Evolutionary conservation across 257 asterid genomes (phyloP).

Genomic region (Coffea eugenioides): DNA sequence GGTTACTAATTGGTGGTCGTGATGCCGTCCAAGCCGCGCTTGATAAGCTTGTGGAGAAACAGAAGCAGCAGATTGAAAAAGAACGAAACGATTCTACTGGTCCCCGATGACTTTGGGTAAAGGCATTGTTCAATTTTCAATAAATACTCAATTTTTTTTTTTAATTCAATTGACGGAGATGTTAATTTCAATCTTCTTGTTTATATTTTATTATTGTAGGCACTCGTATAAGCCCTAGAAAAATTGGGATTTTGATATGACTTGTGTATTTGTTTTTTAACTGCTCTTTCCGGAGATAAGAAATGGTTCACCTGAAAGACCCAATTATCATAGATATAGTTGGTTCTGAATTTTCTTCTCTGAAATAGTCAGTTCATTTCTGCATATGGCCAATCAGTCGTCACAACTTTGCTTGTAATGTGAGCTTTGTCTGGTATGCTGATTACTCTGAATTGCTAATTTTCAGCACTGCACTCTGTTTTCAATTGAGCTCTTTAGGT

Average conservation of each 20-base stretch:
- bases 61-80: constrained; percentile 69
- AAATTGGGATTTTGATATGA: neutral
- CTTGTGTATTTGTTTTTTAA: neutral
- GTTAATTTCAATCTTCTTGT: neutral
- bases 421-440: neutral
- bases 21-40: constrained; percentile 83
- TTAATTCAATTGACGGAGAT: neutral
- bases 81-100: constrained; percentile 44
- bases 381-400: neutral
- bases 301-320: neutral
- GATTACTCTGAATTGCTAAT: neutral
- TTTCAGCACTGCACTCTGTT: too few species aligned
- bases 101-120: neutral
- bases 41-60: constrained; percentile 93
- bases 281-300: neutral
- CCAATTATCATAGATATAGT: neutral
- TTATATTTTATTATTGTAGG: neutral
- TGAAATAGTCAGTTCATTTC: neutral
- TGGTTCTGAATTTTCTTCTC: neutral
- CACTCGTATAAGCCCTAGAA: neutral
- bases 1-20: constrained; percentile 79
- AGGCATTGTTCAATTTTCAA: neutral
- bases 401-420: neutral
- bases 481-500: too few species aligned
- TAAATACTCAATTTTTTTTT: too few species aligned